phyloP scores from a whole-genome alignment of 805 yeast genomes.

The Pichia phayaonensis region DNA sequence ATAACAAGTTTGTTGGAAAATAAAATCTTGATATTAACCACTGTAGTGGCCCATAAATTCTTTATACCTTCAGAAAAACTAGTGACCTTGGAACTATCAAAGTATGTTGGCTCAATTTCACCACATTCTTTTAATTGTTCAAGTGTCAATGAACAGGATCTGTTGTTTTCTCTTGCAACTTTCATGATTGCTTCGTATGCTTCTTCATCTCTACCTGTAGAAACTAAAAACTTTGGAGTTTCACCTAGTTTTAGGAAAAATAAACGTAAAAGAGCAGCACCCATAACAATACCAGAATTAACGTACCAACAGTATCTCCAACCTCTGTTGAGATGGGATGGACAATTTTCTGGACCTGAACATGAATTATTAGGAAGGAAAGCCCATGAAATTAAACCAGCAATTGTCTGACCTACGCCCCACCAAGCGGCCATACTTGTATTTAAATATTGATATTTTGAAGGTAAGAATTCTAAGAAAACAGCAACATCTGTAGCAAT shows the following conservation, averaged over 20 bases:
- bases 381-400: conserved; percentile 48
- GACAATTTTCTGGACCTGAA: conserved; percentile 35
- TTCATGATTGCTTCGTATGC: conserved; percentile 37
- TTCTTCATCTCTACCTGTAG: conserved; percentile 44
- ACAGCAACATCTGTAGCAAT: conserved; percentile 47
- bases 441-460: conserved; percentile 41
- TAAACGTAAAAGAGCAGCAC: conserved; percentile 41
- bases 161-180: conserved; percentile 40
- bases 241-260: conserved; percentile 40
- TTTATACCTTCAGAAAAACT: conserved; percentile 19
- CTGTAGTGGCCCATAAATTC: conserved; percentile 24
- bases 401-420: conserved; percentile 56
- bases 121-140: conserved; percentile 42
- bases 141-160: conserved; percentile 34
- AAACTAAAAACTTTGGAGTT: conserved; percentile 48
- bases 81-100: conserved; percentile 12
- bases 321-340: conserved; percentile 42
- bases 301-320: conserved; percentile 55
- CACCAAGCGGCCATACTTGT: conserved; percentile 53
- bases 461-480: conserved; percentile 46
- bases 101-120: conserved; percentile 25
- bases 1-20: conserved; percentile 41
- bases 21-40: conserved; percentile 36
- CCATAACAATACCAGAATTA: conserved; percentile 44
- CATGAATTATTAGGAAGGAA: conserved; percentile 46